A percentile compares a stretch with the other conserved stretches of the same genome.
Evolutionary conservation across 306 rosid genomes (phyloP).

Genomic region (Vicia sativa): DNA sequence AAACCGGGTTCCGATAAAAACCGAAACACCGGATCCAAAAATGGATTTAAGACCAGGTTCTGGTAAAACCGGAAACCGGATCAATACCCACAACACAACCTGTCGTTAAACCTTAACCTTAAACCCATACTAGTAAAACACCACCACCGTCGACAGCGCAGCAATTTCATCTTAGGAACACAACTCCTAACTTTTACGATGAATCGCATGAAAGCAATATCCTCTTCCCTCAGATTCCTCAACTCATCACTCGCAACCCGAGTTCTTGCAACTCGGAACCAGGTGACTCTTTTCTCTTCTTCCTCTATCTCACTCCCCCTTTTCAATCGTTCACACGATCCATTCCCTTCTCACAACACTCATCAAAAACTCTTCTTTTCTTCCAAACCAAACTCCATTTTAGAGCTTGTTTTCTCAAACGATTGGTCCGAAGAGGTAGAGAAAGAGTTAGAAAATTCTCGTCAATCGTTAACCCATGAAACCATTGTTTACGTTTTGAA

Average conservation of each 20-base stretch:
- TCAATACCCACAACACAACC: conserved; percentile 17
- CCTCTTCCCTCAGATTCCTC: conserved; percentile 47
- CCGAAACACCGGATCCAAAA: too few relatives aligned
- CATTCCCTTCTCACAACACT: conserved; percentile 31
- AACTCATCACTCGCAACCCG: conserved; percentile 47
- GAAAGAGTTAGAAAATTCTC: conserved; percentile 51
- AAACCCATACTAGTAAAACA: not conserved
- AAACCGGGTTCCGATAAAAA: too few relatives aligned
- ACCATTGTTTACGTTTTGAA: conserved; percentile 64
- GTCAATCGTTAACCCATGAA: conserved; percentile 60
- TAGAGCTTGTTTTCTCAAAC: conserved; percentile 52
- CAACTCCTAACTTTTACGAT: conserved; percentile 26
- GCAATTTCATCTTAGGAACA: not conserved
- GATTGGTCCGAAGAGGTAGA: conserved; percentile 74
- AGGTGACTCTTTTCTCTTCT: conserved; percentile 54
- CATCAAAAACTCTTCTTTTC: conserved; percentile 53
- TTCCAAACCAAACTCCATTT: conserved; percentile 57
- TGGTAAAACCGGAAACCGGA: not conserved
- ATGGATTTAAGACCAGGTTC: not conserved
- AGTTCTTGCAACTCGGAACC: conserved; percentile 41
- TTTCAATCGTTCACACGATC: conserved; percentile 35
- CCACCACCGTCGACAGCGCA: not conserved
- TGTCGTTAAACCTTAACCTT: conserved; percentile 44
- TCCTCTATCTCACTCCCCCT: conserved; percentile 31
- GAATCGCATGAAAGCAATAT: conserved; percentile 59